Percentiles rank a stretch among this genome's conserved stretches.
phyloP scores from a whole-genome alignment of 2,329 filamentous ascomycete species.

The Venturia nashicola region DNA sequence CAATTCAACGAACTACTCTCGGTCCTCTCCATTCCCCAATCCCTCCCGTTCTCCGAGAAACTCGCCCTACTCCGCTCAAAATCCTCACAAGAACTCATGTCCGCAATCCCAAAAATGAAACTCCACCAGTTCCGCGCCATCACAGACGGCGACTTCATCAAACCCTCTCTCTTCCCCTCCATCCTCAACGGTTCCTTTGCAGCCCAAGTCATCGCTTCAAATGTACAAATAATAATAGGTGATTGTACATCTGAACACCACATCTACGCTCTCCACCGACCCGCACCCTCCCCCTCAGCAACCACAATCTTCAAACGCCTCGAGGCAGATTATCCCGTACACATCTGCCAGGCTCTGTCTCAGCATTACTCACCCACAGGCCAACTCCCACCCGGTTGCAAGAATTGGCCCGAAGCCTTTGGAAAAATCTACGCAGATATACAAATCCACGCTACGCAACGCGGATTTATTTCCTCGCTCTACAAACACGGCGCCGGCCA shows the following conservation, averaged over 20 bases:
- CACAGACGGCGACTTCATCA: slow-evolving; percentile 37
- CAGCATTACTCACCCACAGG: slow-evolving; percentile 30
- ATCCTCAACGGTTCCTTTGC: slow-evolving; percentile 39
- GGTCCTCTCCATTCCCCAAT: slow-evolving; percentile 30
- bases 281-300: slow-evolving; percentile 30
- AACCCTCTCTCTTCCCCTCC: slow-evolving; percentile 28
- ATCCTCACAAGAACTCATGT: slow-evolving; percentile 4
- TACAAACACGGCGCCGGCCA: slow-evolving; percentile 29
- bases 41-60: slow-evolving; percentile 30
- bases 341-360: slow-evolving; percentile 32
- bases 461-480: slow-evolving; percentile 37
- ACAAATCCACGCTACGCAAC: slow-evolving; percentile 41
- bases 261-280: slow-evolving; percentile 38
- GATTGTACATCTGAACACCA: slow-evolving; percentile 43
- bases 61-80: slow-evolving; percentile 29
- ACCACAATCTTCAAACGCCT: slow-evolving; percentile 31
- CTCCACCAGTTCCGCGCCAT: slow-evolving; percentile 43
- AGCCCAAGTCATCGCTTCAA: slow-evolving; percentile 28
- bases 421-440: slow-evolving; percentile 44
- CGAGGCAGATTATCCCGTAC: slow-evolving; percentile 38
- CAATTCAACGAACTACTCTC: slow-evolving; percentile 41
- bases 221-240: slow-evolving; percentile 39
- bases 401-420: slow-evolving; percentile 40
- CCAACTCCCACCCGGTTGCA: slow-evolving; percentile 25
- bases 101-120: slow-evolving; percentile 29